A percentile compares a stretch with the other conserved stretches of the same genome.
These are phyloP conservation scores for Capsella bursapastoris DNA, from an alignment of 345 rosid species.

Conservation along the genomic window DNA sequence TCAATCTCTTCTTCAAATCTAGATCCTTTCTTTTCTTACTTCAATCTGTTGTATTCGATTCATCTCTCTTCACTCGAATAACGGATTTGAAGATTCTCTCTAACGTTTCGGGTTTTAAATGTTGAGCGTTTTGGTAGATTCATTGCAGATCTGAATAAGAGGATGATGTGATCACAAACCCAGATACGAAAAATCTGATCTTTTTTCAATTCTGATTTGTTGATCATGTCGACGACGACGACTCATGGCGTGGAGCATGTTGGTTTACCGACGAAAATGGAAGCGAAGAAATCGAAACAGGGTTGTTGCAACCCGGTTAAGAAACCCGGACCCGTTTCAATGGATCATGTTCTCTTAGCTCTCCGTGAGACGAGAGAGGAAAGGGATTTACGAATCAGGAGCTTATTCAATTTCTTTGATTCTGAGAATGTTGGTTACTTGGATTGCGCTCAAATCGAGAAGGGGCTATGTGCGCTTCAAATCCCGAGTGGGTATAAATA, in stretches of 20 bases:
- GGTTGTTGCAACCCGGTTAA: constrained; percentile 53
- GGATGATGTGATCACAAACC: constrained; percentile 35
- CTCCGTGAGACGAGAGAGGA: constrained; percentile 69
- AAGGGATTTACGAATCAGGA: constrained; percentile 60
- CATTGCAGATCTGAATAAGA: constrained; percentile 23
- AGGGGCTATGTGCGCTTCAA: constrained; percentile 61
- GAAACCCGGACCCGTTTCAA: constrained; percentile 56
- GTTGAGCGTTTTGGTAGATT: constrained; percentile 22
- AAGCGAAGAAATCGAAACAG: constrained; percentile 41
- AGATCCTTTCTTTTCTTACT: constrained; percentile 17
- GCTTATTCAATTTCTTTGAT: constrained; percentile 67
- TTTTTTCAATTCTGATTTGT: neutral
- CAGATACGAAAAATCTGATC: constrained; percentile 6
- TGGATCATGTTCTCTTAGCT: constrained; percentile 75
- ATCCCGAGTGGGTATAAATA: constrained; percentile 69
- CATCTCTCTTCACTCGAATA: constrained; percentile 1
- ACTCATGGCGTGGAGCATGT: constrained; percentile 56
- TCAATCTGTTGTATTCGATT: neutral
- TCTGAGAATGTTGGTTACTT: constrained; percentile 53
- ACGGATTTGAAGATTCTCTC: constrained; percentile 3
- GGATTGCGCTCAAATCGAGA: constrained; percentile 67
- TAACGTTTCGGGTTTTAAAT: neutral
- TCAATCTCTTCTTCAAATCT: constrained; percentile 17
- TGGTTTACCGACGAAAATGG: constrained; percentile 52
- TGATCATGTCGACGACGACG: constrained; percentile 50